Conservation (phyloP, 1,284 basidiomycete genomes). For the Agroathelia rolfsii region DNA sequence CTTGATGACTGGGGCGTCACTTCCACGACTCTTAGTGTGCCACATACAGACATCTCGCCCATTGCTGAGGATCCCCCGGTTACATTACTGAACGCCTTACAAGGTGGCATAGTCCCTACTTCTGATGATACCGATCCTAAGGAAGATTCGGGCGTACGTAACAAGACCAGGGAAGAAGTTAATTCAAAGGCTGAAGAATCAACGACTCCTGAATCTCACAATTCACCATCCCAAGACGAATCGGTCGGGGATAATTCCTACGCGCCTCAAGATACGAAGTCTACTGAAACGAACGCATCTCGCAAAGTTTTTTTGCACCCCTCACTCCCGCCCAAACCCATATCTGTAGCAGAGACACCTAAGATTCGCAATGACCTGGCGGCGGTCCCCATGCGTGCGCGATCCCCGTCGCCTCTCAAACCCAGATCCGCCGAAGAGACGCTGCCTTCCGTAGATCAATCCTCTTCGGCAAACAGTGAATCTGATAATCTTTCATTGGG, state of each 20-base stretch:
- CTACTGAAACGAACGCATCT: slow-evolving; percentile 7
- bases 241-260: slow-evolving; percentile 8
- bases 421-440: not conserved
- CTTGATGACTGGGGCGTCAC: slow-evolving; percentile 73
- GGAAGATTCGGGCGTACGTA: too few relatives aligned
- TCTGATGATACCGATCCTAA: too few relatives aligned
- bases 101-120: too few relatives aligned
- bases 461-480: slow-evolving; percentile 1
- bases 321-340: slow-evolving; percentile 40
- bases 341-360: slow-evolving; percentile 17
- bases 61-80: too few relatives aligned
- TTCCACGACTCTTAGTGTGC: slow-evolving; percentile 13
- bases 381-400: slow-evolving; percentile 17
- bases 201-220: too few relatives aligned
- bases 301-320: slow-evolving; percentile 28
- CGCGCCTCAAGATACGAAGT: slow-evolving; percentile 8
- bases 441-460: not conserved
- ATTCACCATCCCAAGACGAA: slow-evolving; percentile 1
- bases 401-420: slow-evolving; percentile 10
- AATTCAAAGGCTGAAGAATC: too few relatives aligned
- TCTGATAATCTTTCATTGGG: slow-evolving; percentile 1
- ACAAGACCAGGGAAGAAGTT: too few relatives aligned
- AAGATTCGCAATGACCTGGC: slow-evolving; percentile 12
- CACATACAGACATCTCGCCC: too few relatives aligned
- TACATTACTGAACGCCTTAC: slow-evolving; percentile 4